Evolutionary conservation across 306 rosid genomes (phyloP).

Genomic region (Cucurbita argyrosperma): DNA sequence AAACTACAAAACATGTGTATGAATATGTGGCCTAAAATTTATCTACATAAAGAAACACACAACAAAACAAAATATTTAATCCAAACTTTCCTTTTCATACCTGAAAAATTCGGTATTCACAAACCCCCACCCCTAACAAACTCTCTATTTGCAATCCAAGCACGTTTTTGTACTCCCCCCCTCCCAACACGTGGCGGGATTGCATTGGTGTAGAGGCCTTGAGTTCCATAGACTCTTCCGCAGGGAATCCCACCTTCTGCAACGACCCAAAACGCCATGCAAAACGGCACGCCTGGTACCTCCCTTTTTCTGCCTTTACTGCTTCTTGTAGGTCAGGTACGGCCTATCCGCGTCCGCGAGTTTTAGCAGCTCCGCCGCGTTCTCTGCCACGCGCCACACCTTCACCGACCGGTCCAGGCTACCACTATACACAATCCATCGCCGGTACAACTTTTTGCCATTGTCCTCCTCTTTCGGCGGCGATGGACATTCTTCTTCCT

Average conservation of each 20-base stretch:
- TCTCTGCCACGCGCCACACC: conserved; percentile 77
- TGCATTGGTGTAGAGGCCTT: neutral
- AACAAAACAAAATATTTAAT: neutral
- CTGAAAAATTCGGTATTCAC: neutral
- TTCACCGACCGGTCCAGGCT: conserved; percentile 75
- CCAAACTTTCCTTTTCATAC: neutral
- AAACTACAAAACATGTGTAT: neutral
- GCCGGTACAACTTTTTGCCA: neutral
- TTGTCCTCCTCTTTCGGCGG: neutral
- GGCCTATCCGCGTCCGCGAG: neutral
- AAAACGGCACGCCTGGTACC: neutral
- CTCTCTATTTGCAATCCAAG: neutral
- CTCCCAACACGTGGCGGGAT: neutral
- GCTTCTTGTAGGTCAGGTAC: neutral
- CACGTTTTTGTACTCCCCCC: neutral
- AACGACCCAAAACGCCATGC: neutral
- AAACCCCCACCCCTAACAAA: neutral
- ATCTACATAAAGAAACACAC: neutral
- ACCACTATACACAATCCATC: conserved; percentile 76
- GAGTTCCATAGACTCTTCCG: neutral
- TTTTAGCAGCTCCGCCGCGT: conserved; percentile 33
- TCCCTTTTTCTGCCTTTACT: neutral
- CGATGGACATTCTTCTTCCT: neutral
- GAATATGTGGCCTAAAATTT: neutral
- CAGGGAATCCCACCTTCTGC: neutral